Percentiles rank a stretch among this genome's conserved stretches.
Evolutionary conservation across 495 filamentous ascomycete genomes (phyloP).

Genomic region (Lineolata rhizophorae): DNA sequence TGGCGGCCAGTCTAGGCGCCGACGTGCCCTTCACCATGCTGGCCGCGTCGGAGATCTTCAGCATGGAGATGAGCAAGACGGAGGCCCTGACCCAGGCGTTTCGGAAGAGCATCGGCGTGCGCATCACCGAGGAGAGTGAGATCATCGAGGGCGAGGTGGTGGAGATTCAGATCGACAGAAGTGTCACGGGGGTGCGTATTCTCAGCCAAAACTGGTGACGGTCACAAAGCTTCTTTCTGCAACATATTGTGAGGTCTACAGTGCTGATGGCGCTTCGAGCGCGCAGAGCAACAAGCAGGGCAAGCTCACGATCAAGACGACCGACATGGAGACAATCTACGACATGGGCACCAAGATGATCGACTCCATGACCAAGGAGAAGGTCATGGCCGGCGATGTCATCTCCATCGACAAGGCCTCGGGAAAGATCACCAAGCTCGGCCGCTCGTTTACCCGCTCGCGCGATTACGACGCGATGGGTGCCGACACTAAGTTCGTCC

Average conservation of each 20-base stretch:
- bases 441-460: slow-evolving; percentile 76
- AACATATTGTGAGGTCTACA: background rate
- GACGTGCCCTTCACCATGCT: slow-evolving; percentile 95
- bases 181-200: slow-evolving; percentile 66
- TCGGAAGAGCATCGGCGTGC: slow-evolving; percentile 84
- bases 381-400: slow-evolving; percentile 93
- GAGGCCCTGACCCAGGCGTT: slow-evolving; percentile 96
- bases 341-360: slow-evolving; percentile 99
- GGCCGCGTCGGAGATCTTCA: slow-evolving; percentile 90
- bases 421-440: slow-evolving; percentile 92
- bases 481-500: slow-evolving; percentile 90
- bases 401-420: slow-evolving; percentile 96
- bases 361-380: slow-evolving; percentile 95
- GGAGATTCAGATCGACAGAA: slow-evolving; percentile 96
- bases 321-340: slow-evolving; percentile 99
- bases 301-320: slow-evolving; percentile 98
- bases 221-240: too few species aligned
- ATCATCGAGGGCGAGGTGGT: slow-evolving; percentile 99
- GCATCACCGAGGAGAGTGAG: slow-evolving; percentile 95
- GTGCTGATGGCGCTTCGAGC: slow-evolving; percentile 2
- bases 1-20: slow-evolving; percentile 82
- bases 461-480: slow-evolving; percentile 99
- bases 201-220: too few species aligned
- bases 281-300: slow-evolving; percentile 81
- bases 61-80: slow-evolving; percentile 96